These are phyloP conservation scores for Fusarium sp. DNA, from an alignment of 2,329 filamentous ascomycete species.

Conservation along the genomic window DNA sequence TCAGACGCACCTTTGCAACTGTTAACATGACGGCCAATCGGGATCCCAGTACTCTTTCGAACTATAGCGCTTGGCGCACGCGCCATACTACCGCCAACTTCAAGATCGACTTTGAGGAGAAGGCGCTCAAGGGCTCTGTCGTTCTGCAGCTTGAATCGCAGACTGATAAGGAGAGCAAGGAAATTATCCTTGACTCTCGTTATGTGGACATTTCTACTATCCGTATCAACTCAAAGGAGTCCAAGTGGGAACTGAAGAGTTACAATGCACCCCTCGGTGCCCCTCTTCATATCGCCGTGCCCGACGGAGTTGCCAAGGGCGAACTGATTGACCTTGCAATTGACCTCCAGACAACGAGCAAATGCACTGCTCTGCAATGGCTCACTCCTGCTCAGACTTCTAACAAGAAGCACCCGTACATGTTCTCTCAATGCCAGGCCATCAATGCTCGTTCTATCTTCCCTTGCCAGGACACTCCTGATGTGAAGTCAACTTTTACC, in stretches of 20 bases:
- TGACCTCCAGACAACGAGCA: constrained; percentile 80
- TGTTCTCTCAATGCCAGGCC: constrained; percentile 98
- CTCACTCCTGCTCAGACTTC: constrained; percentile 92
- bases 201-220: constrained; percentile 79
- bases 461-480: constrained; percentile 96
- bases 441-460: constrained; percentile 95
- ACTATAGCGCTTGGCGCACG: constrained; percentile 89
- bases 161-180: constrained; percentile 76
- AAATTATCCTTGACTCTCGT: constrained; percentile 91
- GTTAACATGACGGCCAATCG: constrained; percentile 56
- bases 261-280: constrained; percentile 79
- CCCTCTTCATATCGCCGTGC: constrained; percentile 73
- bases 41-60: constrained; percentile 91
- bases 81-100: constrained; percentile 85
- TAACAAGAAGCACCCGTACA: constrained; percentile 95
- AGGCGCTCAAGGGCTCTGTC: constrained; percentile 81
- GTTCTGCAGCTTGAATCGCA: constrained; percentile 80
- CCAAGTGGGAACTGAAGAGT: constrained; percentile 75
- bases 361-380: constrained; percentile 96
- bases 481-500: constrained; percentile 94
- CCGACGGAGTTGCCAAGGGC: constrained; percentile 65
- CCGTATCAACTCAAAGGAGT: constrained; percentile 72
- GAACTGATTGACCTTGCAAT: constrained; percentile 69
- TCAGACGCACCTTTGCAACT: constrained; percentile 48
- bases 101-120: constrained; percentile 83